Percentiles rank a stretch among this genome's conserved stretches.
Conservation (phyloP, 1,139 yeast species). For the Ogataea hybrid region DNA sequence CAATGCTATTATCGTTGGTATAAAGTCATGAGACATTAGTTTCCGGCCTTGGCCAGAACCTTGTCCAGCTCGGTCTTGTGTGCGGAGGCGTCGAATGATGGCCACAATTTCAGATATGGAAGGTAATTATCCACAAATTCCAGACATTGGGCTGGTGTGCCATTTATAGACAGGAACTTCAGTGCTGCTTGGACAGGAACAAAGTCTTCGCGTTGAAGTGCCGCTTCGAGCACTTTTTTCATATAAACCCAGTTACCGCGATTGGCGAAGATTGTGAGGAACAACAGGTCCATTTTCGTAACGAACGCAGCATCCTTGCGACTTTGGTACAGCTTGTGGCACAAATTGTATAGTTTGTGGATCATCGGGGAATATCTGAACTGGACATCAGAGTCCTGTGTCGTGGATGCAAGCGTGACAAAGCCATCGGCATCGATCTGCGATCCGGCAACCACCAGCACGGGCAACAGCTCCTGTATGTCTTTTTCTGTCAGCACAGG, state of each 20-base stretch:
- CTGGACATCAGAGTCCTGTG: slow-evolving; percentile 16
- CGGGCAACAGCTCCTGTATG: slow-evolving; percentile 22
- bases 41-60: slow-evolving; percentile 11
- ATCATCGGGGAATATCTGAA: slow-evolving; percentile 26
- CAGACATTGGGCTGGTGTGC: slow-evolving; percentile 14
- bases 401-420: slow-evolving; percentile 22
- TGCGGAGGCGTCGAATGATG: slow-evolving; percentile 12
- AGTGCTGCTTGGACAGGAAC: slow-evolving; percentile 31
- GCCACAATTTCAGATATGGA: slow-evolving; percentile 21
- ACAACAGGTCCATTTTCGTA: slow-evolving; percentile 30
- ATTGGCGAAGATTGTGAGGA: slow-evolving; percentile 38
- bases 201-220: slow-evolving; percentile 25
- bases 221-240: slow-evolving; percentile 33
- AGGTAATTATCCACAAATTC: slow-evolving; percentile 21
- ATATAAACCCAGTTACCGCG: slow-evolving; percentile 36
- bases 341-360: slow-evolving; percentile 24
- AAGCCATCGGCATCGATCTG: slow-evolving; percentile 25
- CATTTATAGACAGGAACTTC: slow-evolving; percentile 25
- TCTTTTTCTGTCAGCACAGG: slow-evolving; percentile 19
- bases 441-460: slow-evolving; percentile 26
- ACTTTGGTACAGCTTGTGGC: slow-evolving; percentile 20
- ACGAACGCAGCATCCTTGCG: slow-evolving; percentile 21
- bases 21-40: slow-evolving; percentile 17
- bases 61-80: slow-evolving; percentile 11
- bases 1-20: slow-evolving; percentile 29